phyloP scores from a whole-genome alignment of 2,329 filamentous ascomycete genomes.

The Ceratocystis cubensis region DNA sequence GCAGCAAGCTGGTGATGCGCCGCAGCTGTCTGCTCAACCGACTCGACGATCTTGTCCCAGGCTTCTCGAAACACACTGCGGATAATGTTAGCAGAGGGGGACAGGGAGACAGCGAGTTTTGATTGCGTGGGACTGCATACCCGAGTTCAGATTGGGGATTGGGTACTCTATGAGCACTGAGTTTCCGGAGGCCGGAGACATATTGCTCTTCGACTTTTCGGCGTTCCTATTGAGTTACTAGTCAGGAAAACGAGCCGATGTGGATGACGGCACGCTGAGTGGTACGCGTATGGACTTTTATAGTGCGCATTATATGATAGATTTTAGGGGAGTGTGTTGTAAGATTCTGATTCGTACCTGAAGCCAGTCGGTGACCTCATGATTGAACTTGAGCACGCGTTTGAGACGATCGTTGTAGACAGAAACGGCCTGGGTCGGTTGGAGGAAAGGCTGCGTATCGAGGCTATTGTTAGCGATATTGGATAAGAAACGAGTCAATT shows the following conservation, averaged over 20 bases:
- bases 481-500: background rate
- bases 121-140: slow-evolving; percentile 41
- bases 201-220: slow-evolving; percentile 86
- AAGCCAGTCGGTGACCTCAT: slow-evolving; percentile 91
- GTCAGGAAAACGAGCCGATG: background rate
- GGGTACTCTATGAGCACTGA: slow-evolving; percentile 60
- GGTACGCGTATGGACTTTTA: background rate
- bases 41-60: slow-evolving; percentile 76
- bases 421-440: slow-evolving; percentile 68
- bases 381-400: slow-evolving; percentile 73
- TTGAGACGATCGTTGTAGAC: slow-evolving; percentile 78
- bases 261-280: background rate
- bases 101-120: background rate
- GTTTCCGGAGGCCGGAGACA: slow-evolving; percentile 65
- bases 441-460: slow-evolving; percentile 54
- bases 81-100: background rate
- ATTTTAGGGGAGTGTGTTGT: background rate
- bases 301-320: background rate
- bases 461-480: background rate
- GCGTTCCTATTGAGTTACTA: slow-evolving; percentile 55
- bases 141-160: slow-evolving; percentile 72
- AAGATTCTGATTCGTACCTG: slow-evolving; percentile 49
- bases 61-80: slow-evolving; percentile 74
- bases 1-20: slow-evolving; percentile 71
- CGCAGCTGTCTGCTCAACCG: slow-evolving; percentile 66